Conservation (phyloP, 352 stramenopile genomes). For the Phytophthora hibernalis region DNA sequence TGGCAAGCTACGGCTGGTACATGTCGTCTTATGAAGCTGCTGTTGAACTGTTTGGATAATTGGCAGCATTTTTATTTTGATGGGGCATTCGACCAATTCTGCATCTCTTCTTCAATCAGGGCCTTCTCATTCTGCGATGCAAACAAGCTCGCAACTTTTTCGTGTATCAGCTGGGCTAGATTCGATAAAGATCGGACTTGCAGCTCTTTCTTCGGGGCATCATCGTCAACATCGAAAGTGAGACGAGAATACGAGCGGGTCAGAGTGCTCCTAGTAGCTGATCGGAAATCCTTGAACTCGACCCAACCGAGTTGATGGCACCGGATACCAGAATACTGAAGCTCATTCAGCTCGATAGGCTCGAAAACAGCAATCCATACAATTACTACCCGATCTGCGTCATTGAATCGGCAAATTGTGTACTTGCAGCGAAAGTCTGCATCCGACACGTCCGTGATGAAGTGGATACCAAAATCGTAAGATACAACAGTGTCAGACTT, state of each 20-base stretch:
- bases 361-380: conserved; percentile 45
- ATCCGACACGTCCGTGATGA: neutral
- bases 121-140: conserved; percentile 33
- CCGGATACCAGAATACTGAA: conserved; percentile 28
- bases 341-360: conserved; percentile 36
- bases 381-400: conserved; percentile 39
- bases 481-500: conserved; percentile 21
- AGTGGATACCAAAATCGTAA: conserved; percentile 11
- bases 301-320: conserved; percentile 37
- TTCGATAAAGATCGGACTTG: conserved; percentile 30
- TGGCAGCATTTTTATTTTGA: neutral
- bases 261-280: conserved; percentile 21
- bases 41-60: too few species aligned
- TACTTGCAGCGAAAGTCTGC: conserved; percentile 23
- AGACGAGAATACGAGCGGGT: conserved; percentile 53
- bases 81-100: neutral
- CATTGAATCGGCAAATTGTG: conserved; percentile 42
- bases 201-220: conserved; percentile 33
- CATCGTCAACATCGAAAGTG: conserved; percentile 41
- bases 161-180: conserved; percentile 38
- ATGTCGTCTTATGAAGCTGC: too few species aligned
- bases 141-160: conserved; percentile 26
- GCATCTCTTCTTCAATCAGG: conserved; percentile 42
- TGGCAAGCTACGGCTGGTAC: too few species aligned
- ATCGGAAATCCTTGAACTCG: neutral